These are phyloP conservation scores for Glycyrrhiza uralensis DNA, from an alignment of 306 rosid species.

Conservation along the genomic window DNA sequence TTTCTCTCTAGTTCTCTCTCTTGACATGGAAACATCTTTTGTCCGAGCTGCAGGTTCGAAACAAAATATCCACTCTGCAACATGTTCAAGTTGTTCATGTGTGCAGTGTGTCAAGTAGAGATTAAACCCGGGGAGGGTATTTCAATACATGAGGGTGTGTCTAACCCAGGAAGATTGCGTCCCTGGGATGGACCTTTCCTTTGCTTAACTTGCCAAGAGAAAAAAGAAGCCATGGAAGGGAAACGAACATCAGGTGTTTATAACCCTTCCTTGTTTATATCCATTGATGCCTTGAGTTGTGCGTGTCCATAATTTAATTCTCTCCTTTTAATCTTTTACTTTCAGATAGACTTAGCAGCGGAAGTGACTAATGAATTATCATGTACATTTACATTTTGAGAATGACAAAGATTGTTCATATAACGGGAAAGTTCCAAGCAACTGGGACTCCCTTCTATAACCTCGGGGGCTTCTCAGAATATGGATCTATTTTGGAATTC, in stretches of 20 bases:
- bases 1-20: conserved; percentile 5
- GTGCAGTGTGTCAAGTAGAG: conserved; percentile 96
- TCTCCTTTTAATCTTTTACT: conserved; percentile 25
- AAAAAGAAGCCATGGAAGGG: conserved; percentile 99
- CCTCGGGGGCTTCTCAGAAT: conserved; percentile 34
- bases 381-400: conserved; percentile 51
- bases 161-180: conserved; percentile 59
- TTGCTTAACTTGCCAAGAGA: conserved; percentile 86
- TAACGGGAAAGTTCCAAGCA: conserved; percentile 38
- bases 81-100: conserved; percentile 94
- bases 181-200: conserved; percentile 99
- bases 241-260: conserved; percentile 60
- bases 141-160: conserved; percentile 69
- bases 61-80: conserved; percentile 91
- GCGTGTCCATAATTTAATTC: conserved; percentile 9
- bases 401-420: conserved; percentile 47
- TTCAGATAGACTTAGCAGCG: conserved; percentile 79
- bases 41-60: conserved; percentile 73
- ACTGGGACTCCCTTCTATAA: conserved; percentile 47
- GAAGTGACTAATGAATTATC: conserved; percentile 70
- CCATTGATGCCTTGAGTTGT: conserved; percentile 11
- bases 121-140: conserved; percentile 93
- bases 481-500: conserved; percentile 43
- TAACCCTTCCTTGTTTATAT: conserved; percentile 3
- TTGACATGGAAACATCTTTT: conserved; percentile 28